Percentiles rank a stretch among this genome's conserved stretches.
These are phyloP conservation scores for Lipomyces starkeyi DNA, from an alignment of 805 yeast species.

Conservation along the genomic window DNA sequence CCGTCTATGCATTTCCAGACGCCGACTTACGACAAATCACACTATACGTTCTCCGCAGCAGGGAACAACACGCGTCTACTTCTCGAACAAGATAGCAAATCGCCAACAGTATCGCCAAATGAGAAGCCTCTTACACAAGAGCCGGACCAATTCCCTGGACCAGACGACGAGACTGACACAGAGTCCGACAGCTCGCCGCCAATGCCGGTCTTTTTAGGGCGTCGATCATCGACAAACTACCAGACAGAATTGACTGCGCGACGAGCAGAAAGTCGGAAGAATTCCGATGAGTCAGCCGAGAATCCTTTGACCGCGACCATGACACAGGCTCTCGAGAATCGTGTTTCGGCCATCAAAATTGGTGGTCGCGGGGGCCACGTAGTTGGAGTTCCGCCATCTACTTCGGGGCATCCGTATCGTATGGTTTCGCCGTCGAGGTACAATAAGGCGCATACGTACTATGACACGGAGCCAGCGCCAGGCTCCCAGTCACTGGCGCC, in stretches of 20 bases:
- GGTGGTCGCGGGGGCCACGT: background rate
- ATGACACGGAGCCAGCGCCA: background rate
- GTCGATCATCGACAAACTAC: conserved; percentile 33
- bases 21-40: conserved; percentile 27
- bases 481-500: background rate
- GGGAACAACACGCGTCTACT: conserved; percentile 21
- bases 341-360: background rate
- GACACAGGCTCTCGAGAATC: background rate
- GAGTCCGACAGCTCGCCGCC: conserved; percentile 8
- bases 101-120: background rate
- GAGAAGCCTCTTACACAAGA: background rate
- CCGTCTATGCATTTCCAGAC: background rate
- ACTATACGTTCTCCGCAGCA: conserved; percentile 32
- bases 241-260: conserved; percentile 12
- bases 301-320: background rate
- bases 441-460: conserved; percentile 11
- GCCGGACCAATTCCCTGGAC: background rate
- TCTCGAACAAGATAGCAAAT: conserved; percentile 5
- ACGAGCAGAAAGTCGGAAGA: background rate
- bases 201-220: conserved; percentile 14
- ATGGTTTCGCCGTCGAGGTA: conserved; percentile 7
- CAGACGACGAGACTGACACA: conserved; percentile 5
- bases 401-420: background rate
- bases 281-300: background rate
- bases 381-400: background rate